Evolutionary conservation across 2,329 filamentous ascomycete species (phyloP), one percentile per base, ranked within the genome.

Genomic region (Fusarium hostae): DNA sequence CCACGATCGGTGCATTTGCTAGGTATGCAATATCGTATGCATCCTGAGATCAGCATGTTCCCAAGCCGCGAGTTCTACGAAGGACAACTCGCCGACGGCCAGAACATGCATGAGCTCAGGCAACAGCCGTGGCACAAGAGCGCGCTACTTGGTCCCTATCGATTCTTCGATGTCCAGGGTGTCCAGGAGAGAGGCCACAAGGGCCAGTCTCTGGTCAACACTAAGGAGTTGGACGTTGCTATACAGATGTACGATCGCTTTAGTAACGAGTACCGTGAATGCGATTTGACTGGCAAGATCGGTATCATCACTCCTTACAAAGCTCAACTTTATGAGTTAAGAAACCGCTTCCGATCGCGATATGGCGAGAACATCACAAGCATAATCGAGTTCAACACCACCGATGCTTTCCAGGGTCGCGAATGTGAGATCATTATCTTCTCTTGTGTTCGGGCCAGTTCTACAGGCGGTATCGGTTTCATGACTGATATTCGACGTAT

Each of bases 1-100:
- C 93, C 94, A 2, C 86, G 92, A 35, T 92, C 97, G 72, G 91
- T 99, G 20, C 95, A 99, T 83, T 86, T 99, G 30, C 89, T 99
- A n/a, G 95, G 98, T 78, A 96, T 92, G 61, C 96, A 99, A 79
- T 99, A 99, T 80, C 96, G 96, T 82, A 99, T 99, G 97, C 96
- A 99, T 82, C 96, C 97, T 0, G 94, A 96, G 74, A 99, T 99
- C 79, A 97, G 94, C 81, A 81, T 86, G 57, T 99, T 98, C 80
- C 96, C 97, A 3, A 97, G 94, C 80, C 85, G 88, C 74, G 92
- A 95, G 56, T 99, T 99, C 83, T 99, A 99, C 82, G 94, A 98
- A 78, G 90, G 93, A 32, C 89, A 90, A 70, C 88, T 99, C 15
- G 85, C 95, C 71, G 94, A 99, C 80, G 96, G 97, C 28, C 88